Evolutionary conservation across 306 rosid genomes (phyloP), one percentile per base, ranked within the genome.

Genomic region (Sindora glabra): DNA sequence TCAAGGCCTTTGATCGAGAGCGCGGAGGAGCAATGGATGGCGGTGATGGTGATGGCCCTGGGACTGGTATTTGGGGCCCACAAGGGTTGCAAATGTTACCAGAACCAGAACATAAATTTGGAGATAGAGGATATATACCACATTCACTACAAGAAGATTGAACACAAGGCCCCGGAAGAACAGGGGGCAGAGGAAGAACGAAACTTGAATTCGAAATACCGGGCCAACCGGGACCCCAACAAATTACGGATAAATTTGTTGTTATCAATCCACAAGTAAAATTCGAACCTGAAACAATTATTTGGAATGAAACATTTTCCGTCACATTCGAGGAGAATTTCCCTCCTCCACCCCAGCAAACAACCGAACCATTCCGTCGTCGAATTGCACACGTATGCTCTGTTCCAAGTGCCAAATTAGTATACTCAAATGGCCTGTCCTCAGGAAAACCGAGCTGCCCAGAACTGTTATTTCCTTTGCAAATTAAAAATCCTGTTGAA

Each of bases 161-260:
- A 55, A 79, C 86, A 74, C 97, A 90, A 73, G 90, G 87, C 5
- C 97, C 97, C 0, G 97, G 97, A 48, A 90, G 97, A 79, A 90
- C 54, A 4, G 48, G 16, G 0, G 82, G 65, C 56, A 90, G 75
- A 0, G 73, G 57, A 51, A 84, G 70, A 60, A 42, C 73, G 29
- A n/a, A 29, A 19, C 49, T 44, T 13, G 77, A 74, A 10, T 27
- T 44, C 11, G 77, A 74, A 10, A 24, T 40, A 70, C 51, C 47
- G 42, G 72, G 57, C 90, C 94, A 87, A 11, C 96, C 96, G 36
- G 86, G 77, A 10, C 97, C 97, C 96, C 96, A 90, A 74, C 97
- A 90, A 22, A 81, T 2, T n/a, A 90, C 60, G 1, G 87, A 70
- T 17, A 81, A 74, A 56, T 79, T 81, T 0, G 5, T 4, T 2